These are phyloP conservation scores for Canavalia ensiformis DNA, from an alignment of 306 rosid species.

Conservation along the genomic window DNA sequence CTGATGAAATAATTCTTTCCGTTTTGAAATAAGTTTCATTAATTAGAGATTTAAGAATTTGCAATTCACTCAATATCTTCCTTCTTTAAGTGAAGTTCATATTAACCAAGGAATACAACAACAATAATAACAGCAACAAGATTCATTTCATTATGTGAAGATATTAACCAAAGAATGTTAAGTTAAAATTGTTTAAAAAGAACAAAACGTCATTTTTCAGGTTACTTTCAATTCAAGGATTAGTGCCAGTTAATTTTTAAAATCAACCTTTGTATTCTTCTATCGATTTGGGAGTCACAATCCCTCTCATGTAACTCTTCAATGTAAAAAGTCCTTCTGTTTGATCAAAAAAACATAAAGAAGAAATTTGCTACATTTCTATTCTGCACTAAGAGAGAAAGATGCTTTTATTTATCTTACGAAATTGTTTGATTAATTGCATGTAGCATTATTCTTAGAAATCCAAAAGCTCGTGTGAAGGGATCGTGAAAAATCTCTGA, in stretches of 20 bases:
- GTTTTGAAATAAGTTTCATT: background rate
- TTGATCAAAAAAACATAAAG: background rate
- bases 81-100: background rate
- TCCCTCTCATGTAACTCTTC: background rate
- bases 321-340: background rate
- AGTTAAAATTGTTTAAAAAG: background rate
- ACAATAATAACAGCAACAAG: too few species aligned
- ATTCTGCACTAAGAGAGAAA: background rate
- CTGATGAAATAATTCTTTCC: background rate
- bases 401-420: slow-evolving; percentile 1
- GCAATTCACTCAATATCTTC: background rate
- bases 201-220: background rate
- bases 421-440: slow-evolving; percentile 2
- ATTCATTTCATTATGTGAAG: background rate
- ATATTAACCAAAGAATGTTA: background rate
- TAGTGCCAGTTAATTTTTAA: background rate
- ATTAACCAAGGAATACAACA: background rate
- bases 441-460: background rate
- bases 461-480: slow-evolving; percentile 21
- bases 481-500: background rate
- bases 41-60: background rate
- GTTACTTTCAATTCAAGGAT: background rate
- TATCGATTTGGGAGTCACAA: background rate
- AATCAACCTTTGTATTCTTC: background rate
- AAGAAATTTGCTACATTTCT: background rate